These are phyloP conservation scores for Posidonia australis DNA, from an alignment of 106 monocot species.

Conservation along the genomic window DNA sequence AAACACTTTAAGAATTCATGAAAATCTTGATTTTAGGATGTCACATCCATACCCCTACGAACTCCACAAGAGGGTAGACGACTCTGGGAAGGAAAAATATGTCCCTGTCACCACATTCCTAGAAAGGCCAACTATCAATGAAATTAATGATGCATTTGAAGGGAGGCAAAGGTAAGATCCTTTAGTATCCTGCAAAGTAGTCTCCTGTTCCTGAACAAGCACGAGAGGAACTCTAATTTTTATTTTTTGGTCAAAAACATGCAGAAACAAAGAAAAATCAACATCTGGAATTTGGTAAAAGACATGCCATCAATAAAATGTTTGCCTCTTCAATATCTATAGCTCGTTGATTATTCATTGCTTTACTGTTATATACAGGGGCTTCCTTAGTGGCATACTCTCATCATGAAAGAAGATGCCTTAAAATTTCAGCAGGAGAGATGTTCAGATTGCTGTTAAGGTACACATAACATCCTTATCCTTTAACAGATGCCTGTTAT, in stretches of 20 bases:
- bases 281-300: conserved; percentile 6
- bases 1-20: neutral
- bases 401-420: no score
- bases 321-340: neutral
- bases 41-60: conserved; percentile 68
- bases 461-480: no score
- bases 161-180: conserved; percentile 54
- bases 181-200: neutral
- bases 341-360: no score
- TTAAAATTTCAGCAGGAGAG: no score
- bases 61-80: conserved; percentile 72
- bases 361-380: no score
- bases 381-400: no score
- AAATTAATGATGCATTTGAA: conserved; percentile 80
- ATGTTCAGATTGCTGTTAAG: no score
- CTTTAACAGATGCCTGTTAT: no score
- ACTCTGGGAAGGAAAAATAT: conserved; percentile 68
- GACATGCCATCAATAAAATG: neutral
- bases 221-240: neutral
- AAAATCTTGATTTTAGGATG: conserved; percentile 55
- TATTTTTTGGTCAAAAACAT: neutral
- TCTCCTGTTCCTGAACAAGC: neutral
- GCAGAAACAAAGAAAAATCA: conserved; percentile 10
- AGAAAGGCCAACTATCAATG: conserved; percentile 56
- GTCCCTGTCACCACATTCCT: conserved; percentile 50